Percentiles rank a stretch among this genome's conserved stretches.
phyloP scores from a whole-genome alignment of 768 basidiomycete genomes.

The Lepiota venenata region DNA sequence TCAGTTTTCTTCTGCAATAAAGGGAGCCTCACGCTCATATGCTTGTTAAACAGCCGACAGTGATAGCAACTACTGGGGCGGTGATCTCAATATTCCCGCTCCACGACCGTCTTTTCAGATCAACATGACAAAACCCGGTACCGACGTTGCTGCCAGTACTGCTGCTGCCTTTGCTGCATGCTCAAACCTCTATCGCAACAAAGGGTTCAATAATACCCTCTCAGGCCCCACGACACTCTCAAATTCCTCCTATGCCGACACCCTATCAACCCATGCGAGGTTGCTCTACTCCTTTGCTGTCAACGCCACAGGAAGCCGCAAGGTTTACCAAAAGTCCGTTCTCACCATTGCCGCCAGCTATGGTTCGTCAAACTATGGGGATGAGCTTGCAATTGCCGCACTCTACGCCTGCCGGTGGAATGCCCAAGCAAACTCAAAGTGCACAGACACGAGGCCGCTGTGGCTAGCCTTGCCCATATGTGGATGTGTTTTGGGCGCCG shows the following conservation, averaged over 20 bases:
- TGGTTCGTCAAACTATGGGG: constrained; percentile 65
- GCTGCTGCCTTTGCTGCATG: constrained; percentile 89
- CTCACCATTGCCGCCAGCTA: constrained; percentile 64
- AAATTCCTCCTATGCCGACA: constrained; percentile 69
- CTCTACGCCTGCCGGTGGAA: no score
- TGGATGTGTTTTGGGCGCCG: no score
- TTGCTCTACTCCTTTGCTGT: constrained; percentile 76
- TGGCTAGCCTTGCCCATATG: no score
- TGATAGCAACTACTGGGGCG: constrained; percentile 88
- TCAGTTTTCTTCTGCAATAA: constrained; percentile 25
- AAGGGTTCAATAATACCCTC: constrained; percentile 49
- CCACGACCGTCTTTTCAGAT: constrained; percentile 78
- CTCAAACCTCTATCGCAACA: constrained; percentile 73
- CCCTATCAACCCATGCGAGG: constrained; percentile 70
- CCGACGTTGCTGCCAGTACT: constrained; percentile 82
- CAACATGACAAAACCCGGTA: constrained; percentile 79
- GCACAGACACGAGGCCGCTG: no score
- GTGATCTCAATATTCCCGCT: constrained; percentile 71
- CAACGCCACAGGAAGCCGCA: constrained; percentile 56
- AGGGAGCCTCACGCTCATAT: constrained; percentile 3
- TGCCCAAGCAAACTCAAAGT: no score
- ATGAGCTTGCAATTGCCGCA: constrained; percentile 74
- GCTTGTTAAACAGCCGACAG: constrained; percentile 37
- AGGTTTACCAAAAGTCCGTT: constrained; percentile 67
- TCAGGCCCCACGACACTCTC: constrained; percentile 62